Evolutionary conservation across 139 green algal species (phyloP), one percentile per base, ranked within the genome.

Genomic region (Chlorella sp.): DNA sequence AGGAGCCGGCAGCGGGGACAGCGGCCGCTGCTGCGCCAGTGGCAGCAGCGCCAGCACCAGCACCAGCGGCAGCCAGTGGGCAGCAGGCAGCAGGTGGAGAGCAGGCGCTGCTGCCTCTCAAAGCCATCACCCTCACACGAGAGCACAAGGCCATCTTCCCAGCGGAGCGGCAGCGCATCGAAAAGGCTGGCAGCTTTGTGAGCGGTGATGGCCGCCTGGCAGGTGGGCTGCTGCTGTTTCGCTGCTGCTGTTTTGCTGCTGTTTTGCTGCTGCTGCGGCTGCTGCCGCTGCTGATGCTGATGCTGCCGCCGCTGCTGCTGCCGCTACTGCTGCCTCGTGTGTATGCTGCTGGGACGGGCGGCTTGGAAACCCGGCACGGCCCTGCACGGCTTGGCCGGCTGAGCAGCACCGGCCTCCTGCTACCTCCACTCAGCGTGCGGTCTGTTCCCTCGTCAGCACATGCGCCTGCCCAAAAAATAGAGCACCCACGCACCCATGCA

Each of bases 121-220:
- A 88, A 20, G 89, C 80, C 38, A 56, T 92, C 13, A 81, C 88
- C 8, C 70, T 94, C 5, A 95, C 93, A 5, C 89, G 91, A 19
- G 89, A 95, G 64, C 91, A 95, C 85, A 89, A 93, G 58, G 89
- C 89, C n/a, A 90, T 95, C n/a, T 90, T 90, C 60, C 74, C 91
- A 1, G 34, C 26, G 6, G 93, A 96, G 85, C 88, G 93, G 36
- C 64, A 82, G 73, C 91, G 93, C 40, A 95, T 96, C 51, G 89
- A 96, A 69, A 90, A 91, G 73, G 88, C 90, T 13, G 93, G 93
- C n/a, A 92, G 92, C 38, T 85, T 82, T 51, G 86, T 95, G 54
- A 84, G 84, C 8, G 67, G 46, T 36, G 86, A 92, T 43, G 92
- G 92, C 1, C 86, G 93, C 14, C 80, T 96, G 70, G 84, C 87